A percentile compares a stretch with the other conserved stretches of the same genome.
phyloP scores from a whole-genome alignment of 495 filamentous ascomycete species.

The Talaromyces liani region DNA sequence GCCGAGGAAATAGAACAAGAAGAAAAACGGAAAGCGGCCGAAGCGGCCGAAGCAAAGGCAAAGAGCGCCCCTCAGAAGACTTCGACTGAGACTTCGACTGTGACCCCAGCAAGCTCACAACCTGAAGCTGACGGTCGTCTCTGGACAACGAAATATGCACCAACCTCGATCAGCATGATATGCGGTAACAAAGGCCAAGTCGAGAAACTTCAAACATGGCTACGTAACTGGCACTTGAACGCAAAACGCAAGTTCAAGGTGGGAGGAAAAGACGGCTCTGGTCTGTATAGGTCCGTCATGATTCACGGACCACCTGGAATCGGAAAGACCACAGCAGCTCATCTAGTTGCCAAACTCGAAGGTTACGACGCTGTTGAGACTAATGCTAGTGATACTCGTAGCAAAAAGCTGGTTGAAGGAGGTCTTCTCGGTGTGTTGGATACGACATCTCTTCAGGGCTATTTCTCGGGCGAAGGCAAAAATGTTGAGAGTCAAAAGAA shows the following conservation, averaged over 20 bases:
- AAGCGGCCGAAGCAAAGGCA: not conserved
- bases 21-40: slow-evolving; percentile 28
- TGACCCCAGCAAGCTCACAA: slow-evolving; percentile 11
- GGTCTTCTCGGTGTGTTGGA: slow-evolving; percentile 82
- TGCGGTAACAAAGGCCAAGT: slow-evolving; percentile 92
- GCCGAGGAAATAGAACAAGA: slow-evolving; percentile 74
- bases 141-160: slow-evolving; percentile 96
- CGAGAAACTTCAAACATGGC: slow-evolving; percentile 82
- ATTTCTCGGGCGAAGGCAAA: slow-evolving; percentile 80
- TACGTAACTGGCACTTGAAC: slow-evolving; percentile 70
- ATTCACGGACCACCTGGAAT: slow-evolving; percentile 94
- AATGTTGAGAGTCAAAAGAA: slow-evolving; percentile 74
- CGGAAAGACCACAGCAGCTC: slow-evolving; percentile 95
- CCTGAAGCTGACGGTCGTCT: slow-evolving; percentile 52
- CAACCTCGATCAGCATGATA: slow-evolving; percentile 73
- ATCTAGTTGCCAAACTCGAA: slow-evolving; percentile 85
- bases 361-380: slow-evolving; percentile 91
- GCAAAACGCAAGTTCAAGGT: slow-evolving; percentile 69
- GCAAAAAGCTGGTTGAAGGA: slow-evolving; percentile 90
- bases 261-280: slow-evolving; percentile 73
- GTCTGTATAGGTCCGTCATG: slow-evolving; percentile 73
- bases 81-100: slow-evolving; percentile 23
- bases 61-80: not conserved
- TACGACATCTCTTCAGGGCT: slow-evolving; percentile 87
- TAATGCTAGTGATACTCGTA: slow-evolving; percentile 95